Conservation (phyloP, 805 yeast genomes). For the Metschnikowia continentalis region DNA sequence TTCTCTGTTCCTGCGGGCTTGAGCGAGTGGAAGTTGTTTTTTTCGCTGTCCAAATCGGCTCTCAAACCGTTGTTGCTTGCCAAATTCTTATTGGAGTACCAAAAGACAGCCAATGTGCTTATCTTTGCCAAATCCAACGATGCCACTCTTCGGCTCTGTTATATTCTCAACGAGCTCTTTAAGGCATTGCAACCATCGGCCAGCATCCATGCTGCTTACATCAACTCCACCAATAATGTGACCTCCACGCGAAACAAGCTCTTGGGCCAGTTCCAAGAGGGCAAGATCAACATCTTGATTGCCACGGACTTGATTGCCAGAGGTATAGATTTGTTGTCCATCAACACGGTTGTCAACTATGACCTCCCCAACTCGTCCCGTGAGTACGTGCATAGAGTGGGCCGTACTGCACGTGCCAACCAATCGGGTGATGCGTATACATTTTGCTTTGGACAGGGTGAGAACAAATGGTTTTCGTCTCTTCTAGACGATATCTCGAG, state of each 20-base stretch:
- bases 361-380: slow-evolving; percentile 85
- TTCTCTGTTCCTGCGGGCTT: slow-evolving; percentile 58
- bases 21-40: slow-evolving; percentile 40
- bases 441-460: slow-evolving; percentile 74
- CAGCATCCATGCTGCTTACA: slow-evolving; percentile 30
- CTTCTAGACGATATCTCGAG: slow-evolving; percentile 49
- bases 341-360: slow-evolving; percentile 79
- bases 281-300: slow-evolving; percentile 51
- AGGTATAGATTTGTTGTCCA: slow-evolving; percentile 77
- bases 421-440: slow-evolving; percentile 71
- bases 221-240: slow-evolving; percentile 57
- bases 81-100: slow-evolving; percentile 41
- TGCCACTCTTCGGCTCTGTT: slow-evolving; percentile 73
- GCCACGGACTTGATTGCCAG: slow-evolving; percentile 95
- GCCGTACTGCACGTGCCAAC: slow-evolving; percentile 95
- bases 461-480: slow-evolving; percentile 57
- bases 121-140: slow-evolving; percentile 80
- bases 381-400: slow-evolving; percentile 93
- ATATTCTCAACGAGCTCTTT: slow-evolving; percentile 48
- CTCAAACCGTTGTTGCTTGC: slow-evolving; percentile 74
- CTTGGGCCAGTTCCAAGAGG: slow-evolving; percentile 55
- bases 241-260: slow-evolving; percentile 48
- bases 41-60: slow-evolving; percentile 35
- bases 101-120: slow-evolving; percentile 40
- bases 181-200: slow-evolving; percentile 15